A percentile compares a stretch with the other conserved stretches of the same genome.
Conservation (phyloP, 768 basidiomycete genomes). For the Lepiota venenata region DNA sequence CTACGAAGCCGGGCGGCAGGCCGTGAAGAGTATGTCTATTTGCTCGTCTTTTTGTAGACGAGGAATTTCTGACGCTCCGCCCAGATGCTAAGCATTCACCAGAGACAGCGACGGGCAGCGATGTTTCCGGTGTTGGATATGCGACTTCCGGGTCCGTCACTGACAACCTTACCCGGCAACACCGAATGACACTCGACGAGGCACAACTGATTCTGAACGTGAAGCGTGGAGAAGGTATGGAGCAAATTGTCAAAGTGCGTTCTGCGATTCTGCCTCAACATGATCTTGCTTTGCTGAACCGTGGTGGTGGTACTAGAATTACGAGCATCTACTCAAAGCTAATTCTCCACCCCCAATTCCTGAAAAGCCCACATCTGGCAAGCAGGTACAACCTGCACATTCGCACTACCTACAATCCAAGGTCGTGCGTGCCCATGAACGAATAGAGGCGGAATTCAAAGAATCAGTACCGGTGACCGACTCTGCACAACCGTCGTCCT, state of each 20-base stretch:
- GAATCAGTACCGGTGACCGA: slow-evolving; percentile 21
- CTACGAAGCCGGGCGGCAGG: slow-evolving; percentile 86
- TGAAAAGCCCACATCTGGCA: slow-evolving; percentile 42
- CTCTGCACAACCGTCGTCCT: slow-evolving; percentile 16
- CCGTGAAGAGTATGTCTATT: slow-evolving; percentile 75
- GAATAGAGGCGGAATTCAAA: slow-evolving; percentile 85
- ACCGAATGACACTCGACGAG: slow-evolving; percentile 94
- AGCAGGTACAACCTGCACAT: slow-evolving; percentile 43
- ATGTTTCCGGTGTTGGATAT: slow-evolving; percentile 70
- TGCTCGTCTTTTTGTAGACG: neutral
- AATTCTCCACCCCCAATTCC: slow-evolving; percentile 67
- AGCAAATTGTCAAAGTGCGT: slow-evolving; percentile 70
- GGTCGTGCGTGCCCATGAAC: slow-evolving; percentile 90
- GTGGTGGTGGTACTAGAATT: slow-evolving; percentile 53
- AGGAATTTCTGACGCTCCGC: neutral
- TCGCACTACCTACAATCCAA: slow-evolving; percentile 97
- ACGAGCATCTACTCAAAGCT: slow-evolving; percentile 89
- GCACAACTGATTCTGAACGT: slow-evolving; percentile 90
- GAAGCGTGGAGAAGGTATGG: slow-evolving; percentile 68
- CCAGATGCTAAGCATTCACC: slow-evolving; percentile 84
- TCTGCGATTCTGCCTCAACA: neutral
- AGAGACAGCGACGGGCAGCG: slow-evolving; percentile 61
- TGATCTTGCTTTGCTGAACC: neutral
- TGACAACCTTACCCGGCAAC: slow-evolving; percentile 79
- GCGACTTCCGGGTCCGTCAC: slow-evolving; percentile 74